A percentile compares a stretch with the other conserved stretches of the same genome.
Conservation (phyloP, 108 stramenopile species). For the Nitzschia sp. region DNA sequence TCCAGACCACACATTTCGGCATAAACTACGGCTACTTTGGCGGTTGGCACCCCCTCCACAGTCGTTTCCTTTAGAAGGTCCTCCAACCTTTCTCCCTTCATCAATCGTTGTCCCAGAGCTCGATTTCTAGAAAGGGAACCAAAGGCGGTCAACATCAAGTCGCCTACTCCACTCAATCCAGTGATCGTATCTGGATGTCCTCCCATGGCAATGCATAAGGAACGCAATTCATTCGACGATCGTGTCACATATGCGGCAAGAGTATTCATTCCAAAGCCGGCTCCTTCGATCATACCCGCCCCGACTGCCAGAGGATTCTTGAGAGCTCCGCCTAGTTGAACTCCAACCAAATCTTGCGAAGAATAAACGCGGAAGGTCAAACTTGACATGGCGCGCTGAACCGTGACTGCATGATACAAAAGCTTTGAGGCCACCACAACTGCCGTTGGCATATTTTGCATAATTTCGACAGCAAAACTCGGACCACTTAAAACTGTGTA, state of each 20-base stretch:
- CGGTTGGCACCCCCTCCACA: conserved; percentile 77
- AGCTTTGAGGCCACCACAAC: conserved; percentile 79
- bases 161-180: conserved; percentile 79
- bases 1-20: conserved; percentile 73
- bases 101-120: conserved; percentile 70
- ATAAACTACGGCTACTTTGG: conserved; percentile 69
- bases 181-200: conserved; percentile 74
- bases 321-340: conserved; percentile 83
- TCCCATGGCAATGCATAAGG: conserved; percentile 77
- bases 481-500: conserved; percentile 83
- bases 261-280: conserved; percentile 85
- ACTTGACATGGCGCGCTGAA: conserved; percentile 50
- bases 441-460: conserved; percentile 78
- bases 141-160: conserved; percentile 88
- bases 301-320: conserved; percentile 90
- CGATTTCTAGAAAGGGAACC: conserved; percentile 76
- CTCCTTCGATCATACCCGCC: conserved; percentile 81
- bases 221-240: conserved; percentile 66
- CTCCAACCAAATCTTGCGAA: conserved; percentile 71
- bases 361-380: conserved; percentile 73
- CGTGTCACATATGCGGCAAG: conserved; percentile 81
- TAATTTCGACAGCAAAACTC: conserved; percentile 84
- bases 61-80: conserved; percentile 62
- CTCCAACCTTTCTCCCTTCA: conserved; percentile 72
- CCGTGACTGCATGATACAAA: conserved; percentile 45